phyloP scores from a whole-genome alignment of 768 basidiomycete species.

The Panaeolus papilionaceus region DNA sequence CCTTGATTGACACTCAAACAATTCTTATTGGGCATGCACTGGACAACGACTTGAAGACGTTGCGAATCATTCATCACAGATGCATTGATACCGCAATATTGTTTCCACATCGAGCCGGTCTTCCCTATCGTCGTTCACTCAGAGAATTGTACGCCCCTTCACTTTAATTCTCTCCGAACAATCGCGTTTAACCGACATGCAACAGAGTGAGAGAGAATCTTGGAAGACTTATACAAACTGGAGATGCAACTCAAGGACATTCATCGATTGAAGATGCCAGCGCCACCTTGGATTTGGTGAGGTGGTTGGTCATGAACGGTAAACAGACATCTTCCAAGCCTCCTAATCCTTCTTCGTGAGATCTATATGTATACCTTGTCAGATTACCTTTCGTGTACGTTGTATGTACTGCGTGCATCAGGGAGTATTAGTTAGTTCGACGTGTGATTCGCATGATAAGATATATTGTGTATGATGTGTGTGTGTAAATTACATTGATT shows the following conservation, averaged over 20 bases:
- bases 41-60: constrained; percentile 92
- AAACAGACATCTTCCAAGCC: constrained; percentile 44
- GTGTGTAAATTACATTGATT: constrained; percentile 9
- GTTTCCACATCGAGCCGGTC: constrained; percentile 78
- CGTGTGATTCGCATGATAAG: neutral
- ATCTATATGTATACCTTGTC: neutral
- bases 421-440: neutral
- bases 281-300: constrained; percentile 87
- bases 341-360: constrained; percentile 17
- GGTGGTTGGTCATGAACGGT: constrained; percentile 75
- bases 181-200: constrained; percentile 18
- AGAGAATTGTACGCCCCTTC: constrained; percentile 69
- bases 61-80: constrained; percentile 84
- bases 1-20: constrained; percentile 78
- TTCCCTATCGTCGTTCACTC: constrained; percentile 83
- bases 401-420: neutral
- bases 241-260: constrained; percentile 79
- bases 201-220: constrained; percentile 85
- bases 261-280: constrained; percentile 90
- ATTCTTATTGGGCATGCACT: constrained; percentile 91
- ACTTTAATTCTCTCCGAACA: constrained; percentile 24
- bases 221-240: constrained; percentile 81
- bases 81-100: constrained; percentile 89
- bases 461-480: neutral
- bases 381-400: neutral